These are phyloP conservation scores for Chlamydomonas sp. DNA, from an alignment of 139 green algal genomes.

Conservation along the genomic window DNA sequence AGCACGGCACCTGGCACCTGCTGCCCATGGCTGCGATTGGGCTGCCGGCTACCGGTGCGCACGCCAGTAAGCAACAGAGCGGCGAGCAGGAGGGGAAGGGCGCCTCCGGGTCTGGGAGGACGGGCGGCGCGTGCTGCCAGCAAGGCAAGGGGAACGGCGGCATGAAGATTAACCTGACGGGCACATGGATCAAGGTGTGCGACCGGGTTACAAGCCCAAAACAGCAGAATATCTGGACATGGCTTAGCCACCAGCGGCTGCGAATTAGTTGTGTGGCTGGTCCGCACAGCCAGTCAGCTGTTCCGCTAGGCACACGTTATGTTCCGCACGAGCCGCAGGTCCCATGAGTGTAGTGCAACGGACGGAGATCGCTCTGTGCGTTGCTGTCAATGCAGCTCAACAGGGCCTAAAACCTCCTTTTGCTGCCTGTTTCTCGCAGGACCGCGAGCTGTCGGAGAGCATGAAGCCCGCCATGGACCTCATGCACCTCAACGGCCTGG, in stretches of 20 bases:
- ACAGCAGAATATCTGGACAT: no score
- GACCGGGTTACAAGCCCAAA: neutral
- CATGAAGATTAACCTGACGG: neutral
- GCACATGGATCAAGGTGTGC: conserved; percentile 21
- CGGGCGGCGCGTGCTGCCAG: neutral
- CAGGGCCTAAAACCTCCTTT: neutral
- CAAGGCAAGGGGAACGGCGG: neutral
- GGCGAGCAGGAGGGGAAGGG: no score
- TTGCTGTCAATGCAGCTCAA: no score
- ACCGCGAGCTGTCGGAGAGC: neutral
- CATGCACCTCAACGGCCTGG: conserved; percentile 30
- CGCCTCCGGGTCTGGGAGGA: neutral
- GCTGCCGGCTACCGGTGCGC: no score
- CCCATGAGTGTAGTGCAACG: neutral
- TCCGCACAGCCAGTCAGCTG: no score
- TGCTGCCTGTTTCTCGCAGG: neutral
- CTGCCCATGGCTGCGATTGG: no score
- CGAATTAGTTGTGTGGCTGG: no score
- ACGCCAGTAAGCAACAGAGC: no score
- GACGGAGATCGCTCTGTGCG: neutral
- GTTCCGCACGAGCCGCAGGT: no score
- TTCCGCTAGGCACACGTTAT: no score
- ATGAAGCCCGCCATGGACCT: conserved; percentile 28
- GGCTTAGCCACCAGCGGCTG: no score
- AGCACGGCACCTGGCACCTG: no score